Evolutionary conservation across 2,329 filamentous ascomycete species (phyloP).

Genomic region (Chrysosphaeria jannelii): DNA sequence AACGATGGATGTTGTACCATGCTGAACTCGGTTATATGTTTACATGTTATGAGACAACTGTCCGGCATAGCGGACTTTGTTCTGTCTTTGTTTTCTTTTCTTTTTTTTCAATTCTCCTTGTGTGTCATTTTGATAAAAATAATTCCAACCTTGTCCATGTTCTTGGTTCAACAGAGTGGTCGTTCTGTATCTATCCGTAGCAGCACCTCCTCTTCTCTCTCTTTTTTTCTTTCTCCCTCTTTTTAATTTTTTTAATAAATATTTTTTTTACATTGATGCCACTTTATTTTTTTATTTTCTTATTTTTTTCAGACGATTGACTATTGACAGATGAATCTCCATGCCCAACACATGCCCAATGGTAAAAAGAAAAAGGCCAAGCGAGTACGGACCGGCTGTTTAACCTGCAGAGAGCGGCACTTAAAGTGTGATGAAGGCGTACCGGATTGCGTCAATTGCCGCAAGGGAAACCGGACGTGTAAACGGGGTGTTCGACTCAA

Average conservation of each 20-base stretch:
- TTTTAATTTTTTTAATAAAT: background rate
- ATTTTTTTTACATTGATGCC: background rate
- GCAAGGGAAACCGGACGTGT: slow-evolving; percentile 62
- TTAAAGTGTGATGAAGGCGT: slow-evolving; percentile 63
- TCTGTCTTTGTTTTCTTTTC: background rate
- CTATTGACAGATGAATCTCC: background rate
- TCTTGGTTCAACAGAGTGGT: too few relatives aligned
- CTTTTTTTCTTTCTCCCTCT: background rate
- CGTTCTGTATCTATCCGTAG: background rate
- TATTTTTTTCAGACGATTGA: background rate
- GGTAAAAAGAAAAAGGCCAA: slow-evolving; percentile 3
- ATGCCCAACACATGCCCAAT: background rate
- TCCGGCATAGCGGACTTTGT: too few relatives aligned
- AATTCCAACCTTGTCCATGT: too few relatives aligned
- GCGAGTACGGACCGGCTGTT: slow-evolving; percentile 41
- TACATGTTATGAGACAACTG: too few relatives aligned
- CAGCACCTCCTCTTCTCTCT: background rate
- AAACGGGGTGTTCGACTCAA: slow-evolving; percentile 68
- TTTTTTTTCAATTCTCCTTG: background rate
- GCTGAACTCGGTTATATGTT: too few relatives aligned
- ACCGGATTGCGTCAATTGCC: slow-evolving; percentile 43
- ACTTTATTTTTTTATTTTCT: background rate
- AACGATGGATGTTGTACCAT: too few relatives aligned
- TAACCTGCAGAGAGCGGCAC: slow-evolving; percentile 72
- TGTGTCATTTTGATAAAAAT: too few relatives aligned